Evolutionary conservation across 169 alveolate species (phyloP).

Genomic region (Plasmodium knowlesi): DNA sequence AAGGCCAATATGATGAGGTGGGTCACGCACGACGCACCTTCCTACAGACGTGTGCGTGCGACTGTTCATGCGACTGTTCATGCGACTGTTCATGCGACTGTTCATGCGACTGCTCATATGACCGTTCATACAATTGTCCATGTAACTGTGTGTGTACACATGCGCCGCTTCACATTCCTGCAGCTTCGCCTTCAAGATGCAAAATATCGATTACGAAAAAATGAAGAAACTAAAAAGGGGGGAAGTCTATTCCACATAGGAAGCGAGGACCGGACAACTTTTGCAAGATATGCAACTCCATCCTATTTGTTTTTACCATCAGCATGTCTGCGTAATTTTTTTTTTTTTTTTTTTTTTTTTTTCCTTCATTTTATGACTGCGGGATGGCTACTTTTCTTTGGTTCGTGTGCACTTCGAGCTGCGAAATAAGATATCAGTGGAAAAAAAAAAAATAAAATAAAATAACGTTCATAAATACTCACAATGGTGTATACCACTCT

Average conservation of each 20-base stretch:
- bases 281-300: background rate
- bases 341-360: conserved; percentile 30
- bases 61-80: background rate
- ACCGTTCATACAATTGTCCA: background rate
- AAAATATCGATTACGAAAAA: conserved; percentile 72
- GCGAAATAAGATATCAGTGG: background rate
- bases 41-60: background rate
- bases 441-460: background rate
- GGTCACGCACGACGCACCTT: background rate
- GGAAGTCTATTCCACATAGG: conserved; percentile 47
- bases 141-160: background rate
- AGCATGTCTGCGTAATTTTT: background rate
- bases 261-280: background rate
- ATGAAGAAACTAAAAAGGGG: conserved; percentile 71
- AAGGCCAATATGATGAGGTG: conserved; percentile 69
- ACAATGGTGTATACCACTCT: background rate
- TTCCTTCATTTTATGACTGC: background rate
- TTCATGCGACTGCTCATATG: background rate
- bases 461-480: background rate
- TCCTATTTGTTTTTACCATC: background rate
- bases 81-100: background rate
- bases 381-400: conserved; percentile 67
- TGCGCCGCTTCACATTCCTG: background rate
- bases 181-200: conserved; percentile 69
- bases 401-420: conserved; percentile 41